These are phyloP conservation scores for Trichomonascaceae sp. DNA, from an alignment of 1,139 yeast genomes.

Conservation along the genomic window DNA sequence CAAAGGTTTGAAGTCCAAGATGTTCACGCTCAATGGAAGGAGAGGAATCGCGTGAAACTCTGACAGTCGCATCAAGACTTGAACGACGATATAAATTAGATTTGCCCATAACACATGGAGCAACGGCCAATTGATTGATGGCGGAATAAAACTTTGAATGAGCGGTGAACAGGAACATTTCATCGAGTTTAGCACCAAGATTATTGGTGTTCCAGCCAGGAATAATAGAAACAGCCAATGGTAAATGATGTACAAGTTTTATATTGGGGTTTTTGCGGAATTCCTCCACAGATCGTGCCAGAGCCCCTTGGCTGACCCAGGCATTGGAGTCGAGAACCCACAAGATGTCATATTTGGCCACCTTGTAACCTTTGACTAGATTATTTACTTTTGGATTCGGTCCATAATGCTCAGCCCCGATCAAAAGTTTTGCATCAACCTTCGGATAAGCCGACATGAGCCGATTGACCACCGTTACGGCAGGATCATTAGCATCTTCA, in stretches of 20 bases:
- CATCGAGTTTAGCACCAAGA: conserved; percentile 72
- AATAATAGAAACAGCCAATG: conserved; percentile 49
- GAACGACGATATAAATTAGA: conserved; percentile 71
- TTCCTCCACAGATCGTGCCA: conserved; percentile 59
- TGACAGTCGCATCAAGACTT: conserved; percentile 62
- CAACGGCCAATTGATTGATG: conserved; percentile 66
- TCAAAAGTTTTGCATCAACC: conserved; percentile 53
- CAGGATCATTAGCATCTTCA: conserved; percentile 57
- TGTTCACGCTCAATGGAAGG: neutral
- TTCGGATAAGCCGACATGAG: conserved; percentile 51
- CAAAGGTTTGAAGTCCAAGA: conserved; percentile 61
- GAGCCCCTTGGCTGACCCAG: conserved; percentile 64
- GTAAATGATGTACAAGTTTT: conserved; percentile 74
- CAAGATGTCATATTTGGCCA: conserved; percentile 63
- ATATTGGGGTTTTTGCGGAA: conserved; percentile 43
- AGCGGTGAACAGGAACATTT: conserved; percentile 76
- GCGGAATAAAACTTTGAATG: conserved; percentile 82
- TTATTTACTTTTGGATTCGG: conserved; percentile 90
- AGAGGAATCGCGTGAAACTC: conserved; percentile 12
- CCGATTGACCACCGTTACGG: conserved; percentile 49
- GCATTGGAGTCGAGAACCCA: conserved; percentile 92
- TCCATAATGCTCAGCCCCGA: conserved; percentile 51
- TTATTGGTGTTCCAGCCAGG: conserved; percentile 23
- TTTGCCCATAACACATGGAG: conserved; percentile 93
- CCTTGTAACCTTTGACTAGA: conserved; percentile 65